phyloP scores from a whole-genome alignment of 768 basidiomycete species.

The Leccinum boreale region DNA sequence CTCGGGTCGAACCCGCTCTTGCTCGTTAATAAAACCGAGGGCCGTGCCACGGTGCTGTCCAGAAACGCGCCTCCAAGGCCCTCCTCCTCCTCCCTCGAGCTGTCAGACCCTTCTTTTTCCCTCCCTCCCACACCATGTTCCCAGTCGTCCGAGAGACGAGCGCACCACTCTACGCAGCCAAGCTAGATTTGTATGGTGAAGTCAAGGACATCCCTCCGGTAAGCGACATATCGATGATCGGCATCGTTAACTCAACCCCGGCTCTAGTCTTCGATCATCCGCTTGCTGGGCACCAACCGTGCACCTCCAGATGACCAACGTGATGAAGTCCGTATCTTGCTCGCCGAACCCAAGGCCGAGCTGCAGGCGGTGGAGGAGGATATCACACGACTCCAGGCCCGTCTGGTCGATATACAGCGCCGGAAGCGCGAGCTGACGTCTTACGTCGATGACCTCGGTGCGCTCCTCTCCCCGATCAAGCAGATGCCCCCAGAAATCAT shows the following conservation, averaged over 20 bases:
- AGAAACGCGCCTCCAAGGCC: background rate
- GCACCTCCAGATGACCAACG: slow-evolving; percentile 28
- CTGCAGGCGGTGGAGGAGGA: slow-evolving; percentile 24
- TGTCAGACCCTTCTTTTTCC: background rate
- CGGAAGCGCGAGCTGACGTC: slow-evolving; percentile 26
- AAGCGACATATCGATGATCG: slow-evolving; percentile 6
- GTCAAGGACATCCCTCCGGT: slow-evolving; percentile 30
- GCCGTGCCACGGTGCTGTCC: background rate
- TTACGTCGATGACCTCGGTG: slow-evolving; percentile 32
- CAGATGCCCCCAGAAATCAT: slow-evolving; percentile 34
- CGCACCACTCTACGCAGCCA: slow-evolving; percentile 22
- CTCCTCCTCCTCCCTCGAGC: background rate
- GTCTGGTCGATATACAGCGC: slow-evolving; percentile 28
- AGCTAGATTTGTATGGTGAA: slow-evolving; percentile 27
- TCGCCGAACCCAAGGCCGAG: slow-evolving; percentile 27
- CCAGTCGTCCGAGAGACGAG: slow-evolving; percentile 21
- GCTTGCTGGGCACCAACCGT: slow-evolving; percentile 26
- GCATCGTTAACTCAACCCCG: slow-evolving; percentile 3
- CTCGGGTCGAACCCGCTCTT: background rate
- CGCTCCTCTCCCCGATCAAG: slow-evolving; percentile 31
- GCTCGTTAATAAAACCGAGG: slow-evolving; percentile 12
- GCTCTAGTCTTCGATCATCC: slow-evolving; percentile 30
- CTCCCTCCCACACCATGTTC: slow-evolving; percentile 7
- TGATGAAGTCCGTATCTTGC: slow-evolving; percentile 23
- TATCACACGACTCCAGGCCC: slow-evolving; percentile 26